Evolutionary conservation across 306 rosid species (phyloP), one percentile per base, ranked within the genome.

Genomic region (Cucurbita maxima): DNA sequence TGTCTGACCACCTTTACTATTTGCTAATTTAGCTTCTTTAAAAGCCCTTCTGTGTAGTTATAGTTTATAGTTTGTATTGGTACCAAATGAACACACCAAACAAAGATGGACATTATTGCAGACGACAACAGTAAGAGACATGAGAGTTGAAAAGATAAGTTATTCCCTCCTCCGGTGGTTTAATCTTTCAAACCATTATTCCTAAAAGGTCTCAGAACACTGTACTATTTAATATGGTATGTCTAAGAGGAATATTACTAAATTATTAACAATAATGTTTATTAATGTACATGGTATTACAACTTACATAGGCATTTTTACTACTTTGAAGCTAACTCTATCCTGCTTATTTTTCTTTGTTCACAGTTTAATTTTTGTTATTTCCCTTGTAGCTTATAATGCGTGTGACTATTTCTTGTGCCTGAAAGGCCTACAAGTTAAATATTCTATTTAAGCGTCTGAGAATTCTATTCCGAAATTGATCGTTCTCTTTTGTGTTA

Each of bases 401-500:
- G 19, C 16, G n/a, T 45, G 15, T 6, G 16, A 3, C 18, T 44
- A 7, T 44, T 44, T 63, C 18, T 44, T 60, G 19, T 58, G 45
- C 68, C 45, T 37, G 12, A 36, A 36, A 37, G 68, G 3, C 16
- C 19, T 60, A 15, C 15, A 37, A 25, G 66, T 37, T 37, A 0
- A 44, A 64, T 9, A 1, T 41, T 67, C 16, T 25, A 44, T 47
- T 41, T 3, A 7, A 37, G 68, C 7, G 30, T n/a, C 41, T 37
- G 58, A 43, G 71, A 74, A 66, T 70, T 37, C 6, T 13, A 52
- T 79, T 7, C 75, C 54, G 41, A 81, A 72, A 71, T 37, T 73
- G 58, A 10, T 68, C 64, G 36, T 45, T 34, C 16, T 47, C 3
- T 36, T 12, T 30, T 34, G 15, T 59, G 43, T 70, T 47, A 66